phyloP scores from a whole-genome alignment of 208 protist species.

The Acanthamoeba quina region DNA sequence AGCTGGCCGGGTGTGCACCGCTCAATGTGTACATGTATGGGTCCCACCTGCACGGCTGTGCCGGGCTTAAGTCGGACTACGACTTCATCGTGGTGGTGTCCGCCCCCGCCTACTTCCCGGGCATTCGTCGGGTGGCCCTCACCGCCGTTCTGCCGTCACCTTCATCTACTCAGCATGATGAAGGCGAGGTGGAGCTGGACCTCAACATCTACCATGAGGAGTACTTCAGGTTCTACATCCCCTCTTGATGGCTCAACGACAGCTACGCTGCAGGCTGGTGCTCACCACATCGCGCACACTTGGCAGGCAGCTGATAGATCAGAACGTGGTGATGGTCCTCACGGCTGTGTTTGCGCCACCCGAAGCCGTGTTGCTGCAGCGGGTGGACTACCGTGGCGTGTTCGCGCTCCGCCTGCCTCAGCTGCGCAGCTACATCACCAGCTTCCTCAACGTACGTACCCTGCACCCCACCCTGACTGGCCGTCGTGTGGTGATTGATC shows the following conservation, averaged over 20 bases:
- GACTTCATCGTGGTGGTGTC: slow-evolving; percentile 46
- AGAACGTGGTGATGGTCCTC: slow-evolving; percentile 58
- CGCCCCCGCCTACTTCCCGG: slow-evolving; percentile 44
- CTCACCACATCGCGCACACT: neutral
- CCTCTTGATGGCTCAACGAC: no score
- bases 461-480: no score
- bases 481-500: neutral
- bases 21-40: slow-evolving; percentile 44
- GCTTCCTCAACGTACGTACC: slow-evolving; percentile 10
- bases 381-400: neutral
- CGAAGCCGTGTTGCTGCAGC: neutral
- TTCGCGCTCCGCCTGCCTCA: neutral
- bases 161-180: neutral
- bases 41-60: slow-evolving; percentile 20
- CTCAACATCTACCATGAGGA: slow-evolving; percentile 45
- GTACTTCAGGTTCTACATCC: neutral
- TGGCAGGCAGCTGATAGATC: neutral
- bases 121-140: slow-evolving; percentile 8
- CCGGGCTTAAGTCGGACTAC: slow-evolving; percentile 3
- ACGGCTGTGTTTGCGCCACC: slow-evolving; percentile 22
- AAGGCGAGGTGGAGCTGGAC: neutral
- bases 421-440: slow-evolving; percentile 26
- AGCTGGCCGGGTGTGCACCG: neutral
- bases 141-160: neutral
- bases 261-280: neutral